Base-by-base conservation (phyloP, 495 filamentous ascomycete genomes). In the Aspergillus affinis region DNA sequence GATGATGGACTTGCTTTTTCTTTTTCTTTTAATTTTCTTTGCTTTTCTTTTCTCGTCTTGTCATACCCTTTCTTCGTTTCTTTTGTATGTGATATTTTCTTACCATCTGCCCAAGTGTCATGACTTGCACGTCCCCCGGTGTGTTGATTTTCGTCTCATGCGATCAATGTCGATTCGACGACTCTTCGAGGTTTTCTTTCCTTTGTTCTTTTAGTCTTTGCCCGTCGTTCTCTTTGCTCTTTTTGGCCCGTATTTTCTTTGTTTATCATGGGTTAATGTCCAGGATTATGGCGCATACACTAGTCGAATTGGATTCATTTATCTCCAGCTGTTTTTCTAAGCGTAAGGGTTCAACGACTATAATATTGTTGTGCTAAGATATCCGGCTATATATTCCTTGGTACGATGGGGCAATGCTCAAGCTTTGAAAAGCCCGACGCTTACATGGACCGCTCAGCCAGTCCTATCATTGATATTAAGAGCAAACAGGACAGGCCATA, bases 101-200 rank as follows among this genome's bases (percentile, higher is more conserved):
- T 61, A 48, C 62, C 64, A 64, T 64, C 44, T 45, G 53, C 64
- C 65, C 67, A 70, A 67, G 58, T 57, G 65, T 51, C 29, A 58
- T 19, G 47, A 51, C 18, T 26, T 54, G 29, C 55, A 58, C 54
- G 50, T 59, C 46, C 23, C 51, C 53, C 29, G n/a, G 29, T 7
- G 23, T 50, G 46, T 47, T 50, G 21, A 41, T 47, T 45, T 55
- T 50, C 54, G 21, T 30, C n/a, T 17, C 49, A 59, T 59, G 57
- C 20, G 50, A 58, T 23, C 23, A 6, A 29, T n/a, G 15, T 29
- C 36, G 36, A 41, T 52, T 52, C 21, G 53, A 36, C 30, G 53
- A 44, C 20, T 51, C 26, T 29, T 29, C 44, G 4, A 41, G 17
- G 21, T 18, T 27, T 56, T 56, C 27, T 27, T 56, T 56, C 27